A percentile compares a stretch with the other conserved stretches of the same genome.
Conservation (phyloP, 73 alveolate genomes). For the Paraurostyla sp. region DNA sequence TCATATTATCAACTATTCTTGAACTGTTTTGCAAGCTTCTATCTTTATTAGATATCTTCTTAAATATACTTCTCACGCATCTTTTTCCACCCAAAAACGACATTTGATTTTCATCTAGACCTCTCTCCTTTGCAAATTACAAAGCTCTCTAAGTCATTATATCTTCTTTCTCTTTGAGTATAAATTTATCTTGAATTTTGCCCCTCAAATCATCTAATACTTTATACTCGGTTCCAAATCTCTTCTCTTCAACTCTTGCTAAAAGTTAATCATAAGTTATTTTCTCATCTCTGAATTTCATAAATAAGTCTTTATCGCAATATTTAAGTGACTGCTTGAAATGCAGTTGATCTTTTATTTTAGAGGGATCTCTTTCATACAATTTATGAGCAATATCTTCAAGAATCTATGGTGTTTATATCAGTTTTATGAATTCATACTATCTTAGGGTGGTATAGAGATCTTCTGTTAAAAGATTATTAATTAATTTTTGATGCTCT, state of each 20-base stretch:
- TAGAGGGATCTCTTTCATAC: constrained; percentile 34
- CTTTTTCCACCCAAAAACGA: background rate
- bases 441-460: background rate
- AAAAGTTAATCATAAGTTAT: constrained; percentile 44
- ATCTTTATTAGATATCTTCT: background rate
- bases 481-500: background rate
- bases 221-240: constrained; percentile 36
- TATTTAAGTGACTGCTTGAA: constrained; percentile 25
- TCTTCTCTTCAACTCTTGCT: constrained; percentile 36
- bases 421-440: constrained; percentile 41
- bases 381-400: constrained; percentile 42
- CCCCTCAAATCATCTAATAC: constrained; percentile 52
- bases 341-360: constrained; percentile 2
- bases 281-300: constrained; percentile 46
- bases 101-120: background rate
- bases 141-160: background rate
- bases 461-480: constrained; percentile 17
- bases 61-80: constrained; percentile 34
- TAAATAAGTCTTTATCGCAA: constrained; percentile 20
- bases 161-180: constrained; percentile 37
- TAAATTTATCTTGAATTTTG: background rate
- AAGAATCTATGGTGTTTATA: background rate
- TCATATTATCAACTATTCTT: background rate
- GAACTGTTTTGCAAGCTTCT: background rate
- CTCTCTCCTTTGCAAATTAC: constrained; percentile 14